Conservation (phyloP, 1,284 basidiomycete genomes). For the Takashimella koratensis region DNA sequence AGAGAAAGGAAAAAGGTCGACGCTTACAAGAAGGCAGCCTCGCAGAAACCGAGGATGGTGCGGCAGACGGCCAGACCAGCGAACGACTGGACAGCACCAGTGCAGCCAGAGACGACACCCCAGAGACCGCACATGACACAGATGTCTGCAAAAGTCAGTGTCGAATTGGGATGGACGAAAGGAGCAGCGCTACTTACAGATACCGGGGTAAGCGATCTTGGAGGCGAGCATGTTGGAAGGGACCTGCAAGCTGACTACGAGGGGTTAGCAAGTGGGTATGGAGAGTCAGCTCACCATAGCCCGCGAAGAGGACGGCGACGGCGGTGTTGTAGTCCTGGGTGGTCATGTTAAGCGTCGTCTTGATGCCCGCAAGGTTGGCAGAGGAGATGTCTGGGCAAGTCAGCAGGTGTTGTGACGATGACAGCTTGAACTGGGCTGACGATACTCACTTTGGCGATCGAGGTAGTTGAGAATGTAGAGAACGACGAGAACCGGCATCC, state of each 20-base stretch:
- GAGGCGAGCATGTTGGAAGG: constrained; percentile 38
- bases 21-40: constrained; percentile 30
- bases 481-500: constrained; percentile 5
- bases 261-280: neutral
- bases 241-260: constrained; percentile 32
- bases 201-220: constrained; percentile 24
- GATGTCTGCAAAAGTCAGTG: constrained; percentile 23
- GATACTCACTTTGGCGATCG: constrained; percentile 5
- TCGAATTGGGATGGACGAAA: neutral
- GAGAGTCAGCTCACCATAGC: constrained; percentile 11
- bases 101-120: constrained; percentile 40
- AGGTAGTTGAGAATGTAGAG: constrained; percentile 8
- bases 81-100: constrained; percentile 31
- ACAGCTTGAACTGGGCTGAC: neutral
- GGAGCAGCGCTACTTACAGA: constrained; percentile 17
- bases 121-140: constrained; percentile 30
- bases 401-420: neutral
- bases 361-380: constrained; percentile 37
- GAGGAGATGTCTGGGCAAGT: constrained; percentile 23
- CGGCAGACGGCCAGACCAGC: constrained; percentile 34
- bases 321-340: constrained; percentile 42
- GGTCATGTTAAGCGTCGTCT: constrained; percentile 26
- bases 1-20: neutral
- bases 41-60: constrained; percentile 32
- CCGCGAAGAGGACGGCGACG: constrained; percentile 48